These are phyloP conservation scores for Carex littledalei DNA, from an alignment of 176 grass and related monocot genomes.

Conservation along the genomic window DNA sequence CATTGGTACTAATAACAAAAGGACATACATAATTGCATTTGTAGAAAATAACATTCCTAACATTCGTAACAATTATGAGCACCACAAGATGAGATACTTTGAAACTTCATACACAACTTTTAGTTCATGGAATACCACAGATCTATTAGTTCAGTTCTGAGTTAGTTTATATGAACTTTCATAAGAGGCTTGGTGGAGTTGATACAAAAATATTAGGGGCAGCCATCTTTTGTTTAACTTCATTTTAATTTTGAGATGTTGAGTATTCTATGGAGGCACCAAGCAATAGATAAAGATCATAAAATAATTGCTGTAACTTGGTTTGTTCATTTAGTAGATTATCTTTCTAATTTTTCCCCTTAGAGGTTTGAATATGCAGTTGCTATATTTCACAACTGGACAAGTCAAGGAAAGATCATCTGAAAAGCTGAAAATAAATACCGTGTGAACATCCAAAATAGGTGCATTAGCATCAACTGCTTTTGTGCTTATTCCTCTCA, in stretches of 20 bases:
- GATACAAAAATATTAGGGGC: neutral
- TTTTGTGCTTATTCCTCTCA: conserved; percentile 80
- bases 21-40: neutral
- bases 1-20: neutral
- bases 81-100: neutral
- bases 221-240: neutral
- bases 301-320: neutral
- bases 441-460: conserved; percentile 65
- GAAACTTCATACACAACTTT: neutral
- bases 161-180: neutral
- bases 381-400: neutral
- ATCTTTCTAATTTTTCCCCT: neutral
- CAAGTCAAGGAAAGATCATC: neutral
- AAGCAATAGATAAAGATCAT: neutral
- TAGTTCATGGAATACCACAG: neutral
- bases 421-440: conserved; percentile 13
- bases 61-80: neutral
- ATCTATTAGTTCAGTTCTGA: neutral
- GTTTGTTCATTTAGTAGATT: neutral
- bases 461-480: conserved; percentile 48
- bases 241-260: neutral
- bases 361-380: neutral
- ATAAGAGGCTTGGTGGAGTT: neutral
- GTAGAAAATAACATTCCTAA: neutral
- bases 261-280: neutral